phyloP scores from a whole-genome alignment of 306 rosid species.

The Sicyos baderoa region DNA sequence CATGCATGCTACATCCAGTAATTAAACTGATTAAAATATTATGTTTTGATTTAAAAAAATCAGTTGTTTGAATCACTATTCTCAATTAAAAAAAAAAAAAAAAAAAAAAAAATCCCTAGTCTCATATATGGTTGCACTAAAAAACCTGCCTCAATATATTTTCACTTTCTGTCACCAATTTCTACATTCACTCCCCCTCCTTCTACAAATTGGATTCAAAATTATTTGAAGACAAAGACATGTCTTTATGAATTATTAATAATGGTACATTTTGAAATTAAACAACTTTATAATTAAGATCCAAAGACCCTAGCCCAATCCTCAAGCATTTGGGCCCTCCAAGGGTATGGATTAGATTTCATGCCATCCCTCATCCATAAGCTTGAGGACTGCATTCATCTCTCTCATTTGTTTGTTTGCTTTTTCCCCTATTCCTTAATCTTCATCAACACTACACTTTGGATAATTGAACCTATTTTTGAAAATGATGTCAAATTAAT shows the following conservation, averaged over 20 bases:
- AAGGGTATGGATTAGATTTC: conserved; percentile 1
- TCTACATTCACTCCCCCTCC: background rate
- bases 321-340: conserved; percentile 12
- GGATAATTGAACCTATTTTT: background rate
- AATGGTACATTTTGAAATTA: background rate
- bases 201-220: background rate
- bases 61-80: too few species aligned
- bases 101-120: too few species aligned
- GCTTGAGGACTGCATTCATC: background rate
- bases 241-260: background rate
- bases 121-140: background rate
- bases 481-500: background rate
- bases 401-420: conserved; percentile 7
- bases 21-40: too few species aligned
- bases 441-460: background rate
- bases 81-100: too few species aligned
- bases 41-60: too few species aligned
- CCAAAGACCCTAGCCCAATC: conserved; percentile 11
- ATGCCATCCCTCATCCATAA: conserved; percentile 5
- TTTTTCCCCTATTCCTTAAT: background rate
- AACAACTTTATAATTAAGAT: background rate
- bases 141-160: background rate
- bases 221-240: background rate
- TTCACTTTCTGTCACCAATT: background rate
- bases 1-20: too few species aligned